These are phyloP conservation scores for Apostasia shenzhenica DNA, from an alignment of 106 monocot species.

Conservation along the genomic window DNA sequence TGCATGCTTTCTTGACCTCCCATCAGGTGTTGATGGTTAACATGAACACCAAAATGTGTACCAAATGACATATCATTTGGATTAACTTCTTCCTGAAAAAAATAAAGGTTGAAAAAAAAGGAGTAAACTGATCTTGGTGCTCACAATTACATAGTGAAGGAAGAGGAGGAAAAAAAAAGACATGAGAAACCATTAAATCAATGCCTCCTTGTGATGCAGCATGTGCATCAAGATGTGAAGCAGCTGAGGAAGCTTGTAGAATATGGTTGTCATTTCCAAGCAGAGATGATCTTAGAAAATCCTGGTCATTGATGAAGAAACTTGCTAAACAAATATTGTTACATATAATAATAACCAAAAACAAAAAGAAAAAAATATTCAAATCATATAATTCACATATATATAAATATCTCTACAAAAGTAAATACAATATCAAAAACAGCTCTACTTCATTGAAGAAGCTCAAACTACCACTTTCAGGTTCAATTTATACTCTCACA, in stretches of 20 bases:
- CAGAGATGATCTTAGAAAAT: constrained; percentile 39
- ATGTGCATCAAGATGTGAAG: constrained; percentile 29
- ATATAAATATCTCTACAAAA: no score
- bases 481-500: no score
- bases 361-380: no score
- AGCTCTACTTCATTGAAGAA: no score
- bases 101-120: neutral
- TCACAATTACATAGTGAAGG: neutral
- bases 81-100: constrained; percentile 33
- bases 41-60: constrained; percentile 33
- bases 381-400: no score
- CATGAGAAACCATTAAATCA: constrained; percentile 29
- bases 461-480: no score
- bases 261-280: constrained; percentile 13
- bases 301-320: constrained; percentile 14
- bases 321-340: neutral
- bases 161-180: neutral
- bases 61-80: constrained; percentile 40
- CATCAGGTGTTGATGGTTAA: constrained; percentile 37
- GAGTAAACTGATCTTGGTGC: neutral
- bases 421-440: no score
- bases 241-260: constrained; percentile 16
- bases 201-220: constrained; percentile 32
- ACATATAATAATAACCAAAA: no score
- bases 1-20: constrained; percentile 33